Base-by-base conservation (phyloP, 2,329 filamentous ascomycete genomes). In the Scleromitrula shiraiana region DNA sequence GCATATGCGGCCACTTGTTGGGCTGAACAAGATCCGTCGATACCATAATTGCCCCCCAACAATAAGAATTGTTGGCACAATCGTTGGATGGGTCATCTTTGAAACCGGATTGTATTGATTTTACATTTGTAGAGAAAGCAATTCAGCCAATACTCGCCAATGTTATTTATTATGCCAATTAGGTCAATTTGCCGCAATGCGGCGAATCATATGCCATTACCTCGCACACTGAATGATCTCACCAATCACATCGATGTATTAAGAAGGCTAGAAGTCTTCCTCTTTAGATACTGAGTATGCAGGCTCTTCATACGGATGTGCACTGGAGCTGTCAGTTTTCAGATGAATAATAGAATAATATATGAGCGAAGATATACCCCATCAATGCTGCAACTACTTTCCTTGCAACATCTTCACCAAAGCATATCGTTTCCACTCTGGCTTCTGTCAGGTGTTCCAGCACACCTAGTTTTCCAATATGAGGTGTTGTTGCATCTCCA, bases 351-450 rank as follows among this genome's bases (percentile, higher is more conserved):
- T 12, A 56, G 38, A 32, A 43, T 4, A 27, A 14, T 9, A 30
- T 27, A 24, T 2, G 24, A 42, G 9, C 26, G 15, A 15, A 45
- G 17, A 70, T 75, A 58, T 56, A 83, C 83, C 67, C 70, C 64
- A 83, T 86, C 63, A 87, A 60, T 5, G 80, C 82, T 20, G 70
- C 72, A 0, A 86, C 80, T 1, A 74, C 82, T 30, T 70, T 70
- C 49, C 67, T 70, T 0, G 71, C 69, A 9, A 76, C 69, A 6
- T 82, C 76, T 56, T 75, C 72, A 0, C 80, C 79, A 0, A 78
- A 57, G 59, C 80, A 82, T 2, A 84, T 59, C 1, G 76, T 76
- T 67, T 87, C 82, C 9, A 83, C 76, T 39, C 73, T 71, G 1
- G 76, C 69, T 63, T 87, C 83, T 2, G 75, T 70, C 0, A 78